Evolutionary conservation across 2,329 filamentous ascomycete species (phyloP).

Genomic region (Parastagonospora nodorum): DNA sequence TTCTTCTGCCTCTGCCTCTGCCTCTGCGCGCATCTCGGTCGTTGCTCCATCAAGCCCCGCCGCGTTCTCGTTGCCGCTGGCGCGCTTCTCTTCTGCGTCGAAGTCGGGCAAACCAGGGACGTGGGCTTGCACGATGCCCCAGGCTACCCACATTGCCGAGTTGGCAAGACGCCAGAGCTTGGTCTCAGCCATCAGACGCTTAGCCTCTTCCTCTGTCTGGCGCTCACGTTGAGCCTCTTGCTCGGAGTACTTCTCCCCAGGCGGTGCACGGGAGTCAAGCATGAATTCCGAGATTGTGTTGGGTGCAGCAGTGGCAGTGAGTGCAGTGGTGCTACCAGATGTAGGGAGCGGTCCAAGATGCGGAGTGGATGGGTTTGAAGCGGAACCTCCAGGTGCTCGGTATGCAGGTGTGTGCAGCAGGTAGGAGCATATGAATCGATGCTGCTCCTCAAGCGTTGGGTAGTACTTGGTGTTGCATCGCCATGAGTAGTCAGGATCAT

Average conservation of each 20-base stretch:
- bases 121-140: conserved; percentile 96
- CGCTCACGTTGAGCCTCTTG: conserved; percentile 60
- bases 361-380: conserved; percentile 50
- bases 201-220: conserved; percentile 69
- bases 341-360: conserved; percentile 35
- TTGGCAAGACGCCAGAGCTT: conserved; percentile 86
- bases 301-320: conserved; percentile 39
- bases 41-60: conserved; percentile 35
- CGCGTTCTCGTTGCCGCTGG: conserved; percentile 23
- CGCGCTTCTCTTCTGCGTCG: conserved; percentile 28
- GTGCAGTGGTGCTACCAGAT: conserved; percentile 40
- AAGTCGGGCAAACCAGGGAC: conserved; percentile 71
- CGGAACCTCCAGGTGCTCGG: conserved; percentile 60
- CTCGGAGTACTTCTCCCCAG: conserved; percentile 39
- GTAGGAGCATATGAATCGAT: conserved; percentile 84
- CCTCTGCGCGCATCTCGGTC: conserved; percentile 22
- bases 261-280: conserved; percentile 65
- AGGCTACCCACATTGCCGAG: conserved; percentile 89
- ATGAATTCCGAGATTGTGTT: conserved; percentile 67
- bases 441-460: conserved; percentile 79
- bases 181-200: conserved; percentile 76
- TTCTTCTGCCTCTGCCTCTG: conserved; percentile 15
- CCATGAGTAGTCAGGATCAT: conserved; percentile 69
- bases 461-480: conserved; percentile 73
- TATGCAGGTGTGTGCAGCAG: conserved; percentile 78